A percentile compares a stretch with the other conserved stretches of the same genome.
Evolutionary conservation across 176 grass and related monocot genomes (phyloP).

Genomic region (Chloris gayana): DNA sequence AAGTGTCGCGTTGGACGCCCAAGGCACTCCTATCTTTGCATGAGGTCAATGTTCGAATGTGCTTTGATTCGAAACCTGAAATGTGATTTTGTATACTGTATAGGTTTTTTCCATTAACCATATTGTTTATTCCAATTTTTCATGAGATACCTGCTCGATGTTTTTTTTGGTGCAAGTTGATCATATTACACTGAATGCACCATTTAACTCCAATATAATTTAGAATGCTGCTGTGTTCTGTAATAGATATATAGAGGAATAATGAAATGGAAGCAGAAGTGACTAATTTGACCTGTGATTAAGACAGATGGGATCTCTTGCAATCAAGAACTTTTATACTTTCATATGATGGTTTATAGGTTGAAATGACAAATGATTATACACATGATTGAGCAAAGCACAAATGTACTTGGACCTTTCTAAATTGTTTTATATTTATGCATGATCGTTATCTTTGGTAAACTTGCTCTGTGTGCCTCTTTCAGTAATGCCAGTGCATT

Average conservation of each 20-base stretch:
- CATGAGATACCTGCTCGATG: background rate
- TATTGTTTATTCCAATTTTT: background rate
- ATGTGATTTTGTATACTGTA: background rate
- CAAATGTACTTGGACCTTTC: background rate
- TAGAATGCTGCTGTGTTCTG: background rate
- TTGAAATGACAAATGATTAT: background rate
- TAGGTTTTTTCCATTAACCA: background rate
- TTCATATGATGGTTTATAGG: background rate
- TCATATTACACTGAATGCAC: background rate
- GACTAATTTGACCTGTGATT: background rate
- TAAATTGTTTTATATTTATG: background rate
- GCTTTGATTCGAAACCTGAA: background rate
- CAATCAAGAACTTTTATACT: background rate
- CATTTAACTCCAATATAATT: background rate
- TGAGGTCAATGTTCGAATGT: slow-evolving; percentile 20
- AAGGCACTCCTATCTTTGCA: slow-evolving; percentile 51
- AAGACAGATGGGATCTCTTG: background rate
- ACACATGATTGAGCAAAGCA: background rate
- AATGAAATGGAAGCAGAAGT: background rate
- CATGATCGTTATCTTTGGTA: background rate
- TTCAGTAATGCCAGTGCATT: background rate
- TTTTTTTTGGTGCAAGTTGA: background rate
- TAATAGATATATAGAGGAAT: background rate
- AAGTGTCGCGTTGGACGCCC: slow-evolving; percentile 44
- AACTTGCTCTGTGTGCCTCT: background rate